phyloP scores from a whole-genome alignment of 2,329 filamentous ascomycete species.

The Calonectria pseudoturangicola region DNA sequence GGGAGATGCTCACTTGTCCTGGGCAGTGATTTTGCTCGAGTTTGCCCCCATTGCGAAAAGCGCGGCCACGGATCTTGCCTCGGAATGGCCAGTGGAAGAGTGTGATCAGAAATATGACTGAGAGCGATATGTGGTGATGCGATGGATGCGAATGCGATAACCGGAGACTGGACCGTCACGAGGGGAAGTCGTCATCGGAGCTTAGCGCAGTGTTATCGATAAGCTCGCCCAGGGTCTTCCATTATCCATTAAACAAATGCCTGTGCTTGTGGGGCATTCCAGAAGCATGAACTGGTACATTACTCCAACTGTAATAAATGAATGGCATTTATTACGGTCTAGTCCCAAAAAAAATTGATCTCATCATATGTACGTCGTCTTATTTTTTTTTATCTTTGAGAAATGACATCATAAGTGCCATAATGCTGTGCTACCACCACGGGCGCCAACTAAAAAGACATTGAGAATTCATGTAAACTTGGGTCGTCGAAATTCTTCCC shows the following conservation, averaged over 20 bases:
- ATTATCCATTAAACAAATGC: slow-evolving; percentile 22
- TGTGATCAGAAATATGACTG: slow-evolving; percentile 11
- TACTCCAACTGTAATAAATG: not conserved
- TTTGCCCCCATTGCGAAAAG: slow-evolving; percentile 70
- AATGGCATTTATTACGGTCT: not conserved
- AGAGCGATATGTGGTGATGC: slow-evolving; percentile 30
- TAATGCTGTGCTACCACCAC: no score
- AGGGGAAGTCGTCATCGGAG: slow-evolving; percentile 55
- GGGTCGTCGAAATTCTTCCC: no score
- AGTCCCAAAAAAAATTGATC: no score
- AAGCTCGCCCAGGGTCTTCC: slow-evolving; percentile 35
- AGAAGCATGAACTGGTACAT: slow-evolving; percentile 16
- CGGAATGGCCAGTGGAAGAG: slow-evolving; percentile 25
- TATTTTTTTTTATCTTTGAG: not conserved
- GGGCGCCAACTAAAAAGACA: no score
- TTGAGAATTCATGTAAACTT: no score
- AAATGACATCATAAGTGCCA: not conserved
- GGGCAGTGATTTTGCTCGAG: slow-evolving; percentile 76
- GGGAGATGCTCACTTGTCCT: slow-evolving; percentile 83
- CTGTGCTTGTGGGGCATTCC: slow-evolving; percentile 16
- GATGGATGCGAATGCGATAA: slow-evolving; percentile 34
- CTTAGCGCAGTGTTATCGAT: slow-evolving; percentile 52
- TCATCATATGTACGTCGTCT: no score
- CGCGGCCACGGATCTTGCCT: slow-evolving; percentile 31
- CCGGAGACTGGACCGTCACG: slow-evolving; percentile 48